A percentile compares a stretch with the other conserved stretches of the same genome.
Evolutionary conservation across 306 rosid species (phyloP).

Genomic region (Castanospermum australe): DNA sequence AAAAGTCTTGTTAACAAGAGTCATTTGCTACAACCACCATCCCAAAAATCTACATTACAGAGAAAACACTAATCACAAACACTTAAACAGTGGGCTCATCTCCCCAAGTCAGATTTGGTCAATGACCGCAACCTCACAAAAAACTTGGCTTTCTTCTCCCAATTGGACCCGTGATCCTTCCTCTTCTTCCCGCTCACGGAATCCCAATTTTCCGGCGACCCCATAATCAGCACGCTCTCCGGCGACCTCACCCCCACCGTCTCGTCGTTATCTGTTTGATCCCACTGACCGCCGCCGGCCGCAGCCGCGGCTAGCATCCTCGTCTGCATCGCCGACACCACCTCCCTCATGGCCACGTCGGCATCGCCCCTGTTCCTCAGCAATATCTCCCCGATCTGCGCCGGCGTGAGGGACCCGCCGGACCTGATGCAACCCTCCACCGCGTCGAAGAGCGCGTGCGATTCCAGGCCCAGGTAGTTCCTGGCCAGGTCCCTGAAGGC

Average conservation of each 20-base stretch:
- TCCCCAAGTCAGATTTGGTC: conserved; percentile 76
- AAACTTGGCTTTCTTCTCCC: conserved; percentile 67
- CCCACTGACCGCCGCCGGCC: conserved; percentile 27
- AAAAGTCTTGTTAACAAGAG: too few species aligned
- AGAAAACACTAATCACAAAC: too few species aligned
- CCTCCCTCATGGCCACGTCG: conserved; percentile 73
- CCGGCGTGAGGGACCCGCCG: conserved; percentile 82
- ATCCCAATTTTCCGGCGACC: conserved; percentile 83
- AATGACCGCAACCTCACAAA: conserved; percentile 79
- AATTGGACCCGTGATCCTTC: conserved; percentile 34
- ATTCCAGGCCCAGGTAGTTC: conserved; percentile 62
- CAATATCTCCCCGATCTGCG: conserved; percentile 77
- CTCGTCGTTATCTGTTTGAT: conserved; percentile 39
- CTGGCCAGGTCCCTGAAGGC: conserved; percentile 60
- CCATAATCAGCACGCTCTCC: conserved; percentile 72
- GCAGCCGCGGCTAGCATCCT: conserved; percentile 34
- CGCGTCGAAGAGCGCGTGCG: conserved; percentile 56
- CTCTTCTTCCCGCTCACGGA: conserved; percentile 52
- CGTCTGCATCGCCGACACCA: conserved; percentile 60
- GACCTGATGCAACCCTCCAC: conserved; percentile 63
- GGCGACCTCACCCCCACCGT: conserved; percentile 54
- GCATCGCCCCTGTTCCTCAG: conserved; percentile 58
- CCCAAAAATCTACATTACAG: too few species aligned
- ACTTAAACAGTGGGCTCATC: too few species aligned
- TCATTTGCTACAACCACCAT: too few species aligned